These are phyloP conservation scores for Termitomyces sp. DNA, from an alignment of 768 basidiomycete species.

Conservation along the genomic window DNA sequence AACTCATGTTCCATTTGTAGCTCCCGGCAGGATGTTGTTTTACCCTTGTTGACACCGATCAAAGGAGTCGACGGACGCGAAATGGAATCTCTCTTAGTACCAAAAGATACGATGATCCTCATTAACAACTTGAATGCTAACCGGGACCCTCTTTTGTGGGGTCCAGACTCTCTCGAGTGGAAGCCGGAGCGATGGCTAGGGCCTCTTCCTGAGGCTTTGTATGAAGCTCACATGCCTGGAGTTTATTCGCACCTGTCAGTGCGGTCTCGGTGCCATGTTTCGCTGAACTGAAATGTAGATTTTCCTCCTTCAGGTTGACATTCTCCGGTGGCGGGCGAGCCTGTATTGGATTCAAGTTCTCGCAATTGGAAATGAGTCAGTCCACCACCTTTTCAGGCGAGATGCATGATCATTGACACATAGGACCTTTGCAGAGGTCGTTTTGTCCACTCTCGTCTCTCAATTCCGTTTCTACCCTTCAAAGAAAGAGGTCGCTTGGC, in stretches of 20 bases:
- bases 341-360: slow-evolving; percentile 34
- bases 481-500: neutral
- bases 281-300: neutral
- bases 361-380: slow-evolving; percentile 31
- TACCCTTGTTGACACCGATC: slow-evolving; percentile 26
- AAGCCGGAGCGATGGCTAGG: slow-evolving; percentile 24
- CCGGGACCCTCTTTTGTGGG: slow-evolving; percentile 11
- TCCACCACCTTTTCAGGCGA: neutral
- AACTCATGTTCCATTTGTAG: neutral
- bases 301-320: neutral
- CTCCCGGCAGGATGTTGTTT: slow-evolving; percentile 17
- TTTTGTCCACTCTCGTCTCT: slow-evolving; percentile 11
- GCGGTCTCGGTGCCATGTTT: slow-evolving; percentile 3
- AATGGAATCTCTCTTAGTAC: neutral
- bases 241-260: slow-evolving; percentile 20
- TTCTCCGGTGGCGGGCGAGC: slow-evolving; percentile 13
- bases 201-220: slow-evolving; percentile 26
- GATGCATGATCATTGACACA: neutral
- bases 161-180: slow-evolving; percentile 21
- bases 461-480: neutral
- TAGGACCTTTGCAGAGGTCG: slow-evolving; percentile 12
- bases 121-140: slow-evolving; percentile 21
- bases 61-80: neutral
- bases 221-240: slow-evolving; percentile 23
- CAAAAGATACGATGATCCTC: slow-evolving; percentile 14